phyloP scores from a whole-genome alignment of 2,329 filamentous ascomycete species.

The Aspergillus sp. region DNA sequence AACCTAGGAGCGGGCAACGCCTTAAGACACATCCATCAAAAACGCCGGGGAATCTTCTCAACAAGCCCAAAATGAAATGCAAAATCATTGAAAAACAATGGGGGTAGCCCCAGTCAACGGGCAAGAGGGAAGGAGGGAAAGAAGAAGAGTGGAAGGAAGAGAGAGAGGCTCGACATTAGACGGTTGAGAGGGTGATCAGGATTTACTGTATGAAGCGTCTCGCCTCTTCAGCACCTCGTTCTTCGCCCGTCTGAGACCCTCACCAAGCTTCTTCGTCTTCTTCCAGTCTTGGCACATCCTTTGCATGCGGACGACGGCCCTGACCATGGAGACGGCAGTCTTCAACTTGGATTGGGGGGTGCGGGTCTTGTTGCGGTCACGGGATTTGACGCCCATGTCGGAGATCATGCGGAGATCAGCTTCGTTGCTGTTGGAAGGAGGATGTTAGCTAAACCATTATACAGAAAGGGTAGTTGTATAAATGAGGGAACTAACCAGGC shows the following conservation, averaged over 20 bases:
- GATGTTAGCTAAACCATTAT: conserved; percentile 29
- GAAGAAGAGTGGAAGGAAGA: neutral
- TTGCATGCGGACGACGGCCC: conserved; percentile 50
- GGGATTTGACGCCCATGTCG: conserved; percentile 70
- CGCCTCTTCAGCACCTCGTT: conserved; percentile 43
- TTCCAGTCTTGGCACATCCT: conserved; percentile 49
- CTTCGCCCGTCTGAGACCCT: conserved; percentile 47
- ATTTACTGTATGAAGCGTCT: conserved; percentile 30
- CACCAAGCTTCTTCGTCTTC: conserved; percentile 45
- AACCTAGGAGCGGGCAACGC: neutral
- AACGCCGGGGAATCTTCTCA: conserved; percentile 9
- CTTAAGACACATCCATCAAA: neutral
- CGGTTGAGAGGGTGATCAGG: neutral
- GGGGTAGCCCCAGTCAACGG: neutral
- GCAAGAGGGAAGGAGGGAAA: neutral
- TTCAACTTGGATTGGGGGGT: conserved; percentile 46
- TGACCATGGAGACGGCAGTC: conserved; percentile 45
- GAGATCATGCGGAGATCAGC: conserved; percentile 84
- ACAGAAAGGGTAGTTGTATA: neutral
- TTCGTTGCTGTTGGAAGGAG: conserved; percentile 71
- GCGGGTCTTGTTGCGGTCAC: conserved; percentile 32
- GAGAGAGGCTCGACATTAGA: neutral
- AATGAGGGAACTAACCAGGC: conserved; percentile 71
- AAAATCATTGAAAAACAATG: neutral
- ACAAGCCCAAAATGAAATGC: neutral